phyloP scores from a whole-genome alignment of 140 eudicot genomes.

The Erigeron philadelphicus region DNA sequence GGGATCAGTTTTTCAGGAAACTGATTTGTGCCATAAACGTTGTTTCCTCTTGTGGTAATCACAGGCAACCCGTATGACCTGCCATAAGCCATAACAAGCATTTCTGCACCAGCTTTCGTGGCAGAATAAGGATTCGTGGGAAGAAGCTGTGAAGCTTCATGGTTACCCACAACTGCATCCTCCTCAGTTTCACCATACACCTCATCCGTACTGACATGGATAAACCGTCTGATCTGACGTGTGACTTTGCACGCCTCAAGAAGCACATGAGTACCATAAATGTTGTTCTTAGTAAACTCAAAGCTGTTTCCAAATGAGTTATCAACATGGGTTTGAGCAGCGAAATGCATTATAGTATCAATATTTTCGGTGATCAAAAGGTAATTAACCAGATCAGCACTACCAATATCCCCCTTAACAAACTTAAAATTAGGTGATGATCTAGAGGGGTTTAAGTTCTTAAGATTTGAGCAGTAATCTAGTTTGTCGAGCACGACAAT shows the following conservation, averaged over 20 bases:
- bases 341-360: conserved; percentile 83
- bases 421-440: conserved; percentile 67
- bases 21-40: conserved; percentile 88
- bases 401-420: conserved; percentile 67
- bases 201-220: conserved; percentile 90
- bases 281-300: conserved; percentile 82
- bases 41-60: conserved; percentile 88
- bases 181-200: conserved; percentile 96
- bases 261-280: conserved; percentile 77
- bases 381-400: conserved; percentile 75
- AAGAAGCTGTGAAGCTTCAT: conserved; percentile 87
- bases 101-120: conserved; percentile 93
- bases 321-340: conserved; percentile 87
- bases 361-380: conserved; percentile 58
- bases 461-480: conserved; percentile 73
- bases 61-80: conserved; percentile 90
- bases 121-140: conserved; percentile 93
- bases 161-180: conserved; percentile 90
- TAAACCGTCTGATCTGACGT: conserved; percentile 68
- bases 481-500: conserved; percentile 83
- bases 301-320: conserved; percentile 91
- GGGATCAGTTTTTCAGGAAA: conserved; percentile 87
- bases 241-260: conserved; percentile 82
- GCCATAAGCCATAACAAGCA: conserved; percentile 97
- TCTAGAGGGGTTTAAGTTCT: conserved; percentile 56